A percentile compares a stretch with the other conserved stretches of the same genome.
phyloP scores from a whole-genome alignment of 192 early-diverging fungal genomes.

The Chytriomyces sp. region DNA sequence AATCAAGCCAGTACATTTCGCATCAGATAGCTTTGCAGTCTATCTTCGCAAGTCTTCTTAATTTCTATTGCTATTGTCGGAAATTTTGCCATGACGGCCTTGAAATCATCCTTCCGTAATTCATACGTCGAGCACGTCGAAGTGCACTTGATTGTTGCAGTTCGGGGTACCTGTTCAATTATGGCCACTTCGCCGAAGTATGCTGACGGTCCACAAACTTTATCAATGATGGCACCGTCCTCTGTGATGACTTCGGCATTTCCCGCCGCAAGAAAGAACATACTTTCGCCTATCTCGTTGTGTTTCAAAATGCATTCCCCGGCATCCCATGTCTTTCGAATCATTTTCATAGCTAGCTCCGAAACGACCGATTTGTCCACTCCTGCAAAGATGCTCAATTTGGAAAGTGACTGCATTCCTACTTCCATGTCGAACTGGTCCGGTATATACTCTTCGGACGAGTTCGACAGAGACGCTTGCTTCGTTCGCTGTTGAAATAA shows the following conservation, averaged over 20 bases:
- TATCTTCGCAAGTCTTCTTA: slow-evolving; percentile 42
- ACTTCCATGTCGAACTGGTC: slow-evolving; percentile 52
- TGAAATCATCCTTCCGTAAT: slow-evolving; percentile 41
- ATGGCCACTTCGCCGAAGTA: slow-evolving; percentile 63
- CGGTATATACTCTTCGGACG: neutral
- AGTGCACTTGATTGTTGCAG: slow-evolving; percentile 43
- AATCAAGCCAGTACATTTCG: neutral
- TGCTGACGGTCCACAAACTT: slow-evolving; percentile 35
- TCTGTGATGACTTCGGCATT: slow-evolving; percentile 44
- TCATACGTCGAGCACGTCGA: too few species aligned
- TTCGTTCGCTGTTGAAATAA: too few species aligned
- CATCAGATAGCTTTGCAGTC: slow-evolving; percentile 39
- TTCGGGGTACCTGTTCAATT: slow-evolving; percentile 54
- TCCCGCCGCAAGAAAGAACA: too few species aligned
- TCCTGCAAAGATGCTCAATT: slow-evolving; percentile 40
- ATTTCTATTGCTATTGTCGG: slow-evolving; percentile 38
- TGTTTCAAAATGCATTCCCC: slow-evolving; percentile 38
- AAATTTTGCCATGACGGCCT: slow-evolving; percentile 39
- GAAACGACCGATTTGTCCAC: slow-evolving; percentile 38
- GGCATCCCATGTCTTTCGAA: slow-evolving; percentile 30
- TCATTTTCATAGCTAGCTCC: slow-evolving; percentile 44
- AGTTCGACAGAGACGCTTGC: neutral
- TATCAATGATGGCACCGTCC: slow-evolving; percentile 49
- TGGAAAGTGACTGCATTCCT: slow-evolving; percentile 33
- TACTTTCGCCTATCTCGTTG: too few species aligned